These are phyloP conservation scores for Angophora floribunda DNA, from an alignment of 345 rosid genomes.

Conservation along the genomic window DNA sequence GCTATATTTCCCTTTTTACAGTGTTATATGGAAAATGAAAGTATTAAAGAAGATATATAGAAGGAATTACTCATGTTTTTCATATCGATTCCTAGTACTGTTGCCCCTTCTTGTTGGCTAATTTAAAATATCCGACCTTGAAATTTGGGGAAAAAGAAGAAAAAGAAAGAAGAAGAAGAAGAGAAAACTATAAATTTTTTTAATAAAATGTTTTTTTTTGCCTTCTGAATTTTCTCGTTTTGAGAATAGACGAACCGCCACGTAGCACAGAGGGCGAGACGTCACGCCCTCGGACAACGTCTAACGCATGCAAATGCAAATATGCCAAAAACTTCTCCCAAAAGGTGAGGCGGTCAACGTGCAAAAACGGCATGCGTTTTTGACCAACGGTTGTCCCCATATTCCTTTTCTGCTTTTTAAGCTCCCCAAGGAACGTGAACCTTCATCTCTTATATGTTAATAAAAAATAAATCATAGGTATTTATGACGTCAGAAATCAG, in stretches of 20 bases:
- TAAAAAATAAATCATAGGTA: too few relatives aligned
- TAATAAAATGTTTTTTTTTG: background rate
- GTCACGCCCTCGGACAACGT: background rate
- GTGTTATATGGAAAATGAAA: background rate
- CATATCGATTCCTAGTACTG: background rate
- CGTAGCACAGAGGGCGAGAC: background rate
- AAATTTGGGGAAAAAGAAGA: background rate
- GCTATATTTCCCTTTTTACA: background rate
- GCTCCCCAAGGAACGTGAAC: background rate
- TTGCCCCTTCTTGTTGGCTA: background rate
- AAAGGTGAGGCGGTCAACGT: too few relatives aligned
- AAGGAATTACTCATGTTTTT: background rate
- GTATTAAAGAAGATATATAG: background rate
- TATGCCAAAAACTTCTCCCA: background rate
- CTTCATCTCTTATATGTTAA: too few relatives aligned
- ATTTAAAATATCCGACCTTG: background rate
- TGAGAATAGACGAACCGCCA: background rate
- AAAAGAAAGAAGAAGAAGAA: too few relatives aligned
- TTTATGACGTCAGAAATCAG: background rate
- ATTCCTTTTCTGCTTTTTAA: background rate
- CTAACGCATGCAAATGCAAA: background rate
- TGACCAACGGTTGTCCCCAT: background rate
- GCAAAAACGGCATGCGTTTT: background rate
- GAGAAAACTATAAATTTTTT: background rate
- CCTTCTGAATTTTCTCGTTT: background rate